phyloP scores from a whole-genome alignment of 2,329 filamentous ascomycete genomes.

The Biscogniauxia marginata region DNA sequence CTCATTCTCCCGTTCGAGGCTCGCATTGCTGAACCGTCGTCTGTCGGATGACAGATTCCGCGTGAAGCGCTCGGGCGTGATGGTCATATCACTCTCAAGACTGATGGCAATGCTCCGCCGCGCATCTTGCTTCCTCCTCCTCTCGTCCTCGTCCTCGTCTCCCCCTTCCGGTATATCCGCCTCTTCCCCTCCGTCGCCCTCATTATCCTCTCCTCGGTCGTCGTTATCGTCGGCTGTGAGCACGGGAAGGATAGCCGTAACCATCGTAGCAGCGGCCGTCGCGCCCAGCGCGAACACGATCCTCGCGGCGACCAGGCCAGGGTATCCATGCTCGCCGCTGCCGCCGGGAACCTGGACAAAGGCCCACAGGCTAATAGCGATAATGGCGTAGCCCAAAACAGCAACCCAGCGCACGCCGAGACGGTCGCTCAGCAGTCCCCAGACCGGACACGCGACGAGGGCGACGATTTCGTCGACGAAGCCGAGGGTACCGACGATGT shows the following conservation, averaged over 20 bases:
- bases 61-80: conserved; percentile 64
- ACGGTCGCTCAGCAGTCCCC: conserved; percentile 76
- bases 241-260: conserved; percentile 86
- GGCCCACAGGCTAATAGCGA: conserved; percentile 72
- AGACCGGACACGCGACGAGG: conserved; percentile 74
- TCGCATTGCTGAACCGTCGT: conserved; percentile 17
- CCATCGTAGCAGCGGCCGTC: conserved; percentile 93
- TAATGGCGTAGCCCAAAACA: conserved; percentile 77
- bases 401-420: conserved; percentile 71
- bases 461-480: conserved; percentile 84
- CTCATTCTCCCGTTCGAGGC: conserved; percentile 15
- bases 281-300: conserved; percentile 88
- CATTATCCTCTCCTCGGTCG: conserved; percentile 28
- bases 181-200: conserved; percentile 23
- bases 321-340: conserved; percentile 69
- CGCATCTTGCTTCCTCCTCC: conserved; percentile 38
- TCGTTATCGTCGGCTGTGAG: conserved; percentile 53
- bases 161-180: conserved; percentile 23
- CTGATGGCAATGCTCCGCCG: conserved; percentile 64
- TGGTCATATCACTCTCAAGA: conserved; percentile 71
- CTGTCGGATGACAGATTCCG: conserved; percentile 34
- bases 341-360: conserved; percentile 69
- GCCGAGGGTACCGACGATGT: conserved; percentile 79
- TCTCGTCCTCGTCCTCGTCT: conserved; percentile 16
- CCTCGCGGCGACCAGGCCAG: conserved; percentile 79